Conservation (phyloP, 345 rosid genomes). For the Bretschneidera sinensis region DNA sequence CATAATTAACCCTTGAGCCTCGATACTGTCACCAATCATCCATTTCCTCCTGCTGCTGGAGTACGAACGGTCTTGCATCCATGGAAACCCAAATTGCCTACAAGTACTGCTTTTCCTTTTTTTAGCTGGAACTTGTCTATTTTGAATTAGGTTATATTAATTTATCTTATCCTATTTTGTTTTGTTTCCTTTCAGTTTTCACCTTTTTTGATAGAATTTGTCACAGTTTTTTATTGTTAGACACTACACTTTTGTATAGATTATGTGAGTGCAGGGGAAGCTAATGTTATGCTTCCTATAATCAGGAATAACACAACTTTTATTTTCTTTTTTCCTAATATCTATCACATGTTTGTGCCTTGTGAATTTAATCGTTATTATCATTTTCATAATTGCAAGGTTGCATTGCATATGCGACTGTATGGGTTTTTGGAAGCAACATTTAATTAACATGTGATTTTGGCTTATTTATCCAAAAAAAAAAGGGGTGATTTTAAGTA, state of each 20-base stretch:
- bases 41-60: too few relatives aligned
- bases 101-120: not conserved
- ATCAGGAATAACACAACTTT: conserved; percentile 3
- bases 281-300: conserved; percentile 10
- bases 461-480: too few relatives aligned
- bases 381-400: too few relatives aligned
- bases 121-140: conserved; percentile 18
- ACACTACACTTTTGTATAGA: conserved; percentile 25
- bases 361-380: too few relatives aligned
- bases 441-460: too few relatives aligned
- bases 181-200: conserved; percentile 4
- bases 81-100: not conserved
- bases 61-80: conserved; percentile 24
- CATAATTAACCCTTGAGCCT: not conserved
- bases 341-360: too few relatives aligned
- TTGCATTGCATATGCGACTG: too few relatives aligned
- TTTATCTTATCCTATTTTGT: conserved; percentile 6
- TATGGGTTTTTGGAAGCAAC: too few relatives aligned
- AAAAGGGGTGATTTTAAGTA: too few relatives aligned
- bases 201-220: conserved; percentile 18
- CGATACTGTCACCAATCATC: conserved; percentile 7
- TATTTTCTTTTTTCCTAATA: not conserved
- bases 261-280: conserved; percentile 16
- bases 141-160: conserved; percentile 17
- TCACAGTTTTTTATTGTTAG: conserved; percentile 14